Evolutionary conservation across 257 asterid species (phyloP).

Genomic region (Lycium ferocissimum): DNA sequence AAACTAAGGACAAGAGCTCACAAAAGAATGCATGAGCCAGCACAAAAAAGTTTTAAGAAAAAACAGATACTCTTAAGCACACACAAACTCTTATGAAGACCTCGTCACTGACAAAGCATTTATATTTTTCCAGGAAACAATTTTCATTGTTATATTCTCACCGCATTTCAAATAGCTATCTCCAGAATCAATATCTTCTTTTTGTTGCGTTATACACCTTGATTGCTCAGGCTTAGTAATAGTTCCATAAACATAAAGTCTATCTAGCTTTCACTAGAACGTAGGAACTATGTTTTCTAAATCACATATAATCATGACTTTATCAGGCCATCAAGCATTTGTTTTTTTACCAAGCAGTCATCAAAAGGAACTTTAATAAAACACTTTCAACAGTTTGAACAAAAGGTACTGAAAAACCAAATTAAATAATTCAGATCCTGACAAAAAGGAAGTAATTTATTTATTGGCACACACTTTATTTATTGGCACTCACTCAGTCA

Average conservation of each 20-base stretch:
- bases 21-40: background rate
- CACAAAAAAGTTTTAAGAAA: too few relatives aligned
- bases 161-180: background rate
- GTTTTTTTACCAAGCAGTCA: background rate
- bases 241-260: background rate
- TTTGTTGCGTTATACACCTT: background rate
- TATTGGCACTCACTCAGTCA: background rate
- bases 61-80: too few relatives aligned
- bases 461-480: too few relatives aligned
- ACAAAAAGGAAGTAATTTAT: background rate
- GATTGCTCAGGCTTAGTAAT: background rate
- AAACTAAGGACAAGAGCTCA: background rate
- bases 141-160: background rate
- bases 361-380: background rate
- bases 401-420: background rate
- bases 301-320: background rate
- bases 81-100: too few relatives aligned
- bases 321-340: background rate
- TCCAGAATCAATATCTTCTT: background rate
- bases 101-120: too few relatives aligned
- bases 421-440: background rate
- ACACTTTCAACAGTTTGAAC: background rate
- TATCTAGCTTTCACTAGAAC: background rate
- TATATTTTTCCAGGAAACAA: too few relatives aligned
- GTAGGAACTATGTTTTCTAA: background rate